Conservation (phyloP, 106 monocot species). For the Dendrobium catenatum region DNA sequence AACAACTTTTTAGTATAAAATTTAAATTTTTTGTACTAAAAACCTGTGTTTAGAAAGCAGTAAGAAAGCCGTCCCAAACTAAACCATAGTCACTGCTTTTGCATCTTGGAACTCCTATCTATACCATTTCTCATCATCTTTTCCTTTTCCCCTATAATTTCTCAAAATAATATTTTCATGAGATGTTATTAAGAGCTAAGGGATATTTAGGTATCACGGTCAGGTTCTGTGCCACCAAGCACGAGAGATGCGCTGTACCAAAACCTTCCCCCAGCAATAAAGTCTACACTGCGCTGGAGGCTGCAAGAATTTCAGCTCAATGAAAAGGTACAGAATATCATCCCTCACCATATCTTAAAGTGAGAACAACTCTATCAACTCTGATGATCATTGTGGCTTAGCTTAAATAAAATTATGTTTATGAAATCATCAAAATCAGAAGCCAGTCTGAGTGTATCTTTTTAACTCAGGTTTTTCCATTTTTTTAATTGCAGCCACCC, state of each 20-base stretch:
- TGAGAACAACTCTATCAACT: neutral
- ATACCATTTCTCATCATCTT: neutral
- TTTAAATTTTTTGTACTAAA: no score
- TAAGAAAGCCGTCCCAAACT: no score
- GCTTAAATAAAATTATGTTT: neutral
- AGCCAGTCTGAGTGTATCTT: neutral
- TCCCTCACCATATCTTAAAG: neutral
- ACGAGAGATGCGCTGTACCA: slow-evolving; percentile 56
- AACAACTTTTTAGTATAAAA: no score
- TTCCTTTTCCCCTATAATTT: neutral
- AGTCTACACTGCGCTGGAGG: slow-evolving; percentile 37
- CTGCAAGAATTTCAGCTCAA: slow-evolving; percentile 39
- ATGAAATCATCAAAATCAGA: neutral
- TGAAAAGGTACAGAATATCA: slow-evolving; percentile 38
- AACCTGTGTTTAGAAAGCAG: no score
- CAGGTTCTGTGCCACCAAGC: slow-evolving; percentile 53
- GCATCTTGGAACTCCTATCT: neutral
- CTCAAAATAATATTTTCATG: neutral
- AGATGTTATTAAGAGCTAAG: slow-evolving; percentile 1
- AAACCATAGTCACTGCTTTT: neutral
- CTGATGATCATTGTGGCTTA: neutral
- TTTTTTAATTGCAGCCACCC: slow-evolving; percentile 33
- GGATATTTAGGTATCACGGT: slow-evolving; percentile 45
- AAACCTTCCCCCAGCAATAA: slow-evolving; percentile 51
- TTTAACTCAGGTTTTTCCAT: neutral